phyloP scores from a whole-genome alignment of 2,329 filamentous ascomycete genomes.

The Chaetomiaceae sp. region DNA sequence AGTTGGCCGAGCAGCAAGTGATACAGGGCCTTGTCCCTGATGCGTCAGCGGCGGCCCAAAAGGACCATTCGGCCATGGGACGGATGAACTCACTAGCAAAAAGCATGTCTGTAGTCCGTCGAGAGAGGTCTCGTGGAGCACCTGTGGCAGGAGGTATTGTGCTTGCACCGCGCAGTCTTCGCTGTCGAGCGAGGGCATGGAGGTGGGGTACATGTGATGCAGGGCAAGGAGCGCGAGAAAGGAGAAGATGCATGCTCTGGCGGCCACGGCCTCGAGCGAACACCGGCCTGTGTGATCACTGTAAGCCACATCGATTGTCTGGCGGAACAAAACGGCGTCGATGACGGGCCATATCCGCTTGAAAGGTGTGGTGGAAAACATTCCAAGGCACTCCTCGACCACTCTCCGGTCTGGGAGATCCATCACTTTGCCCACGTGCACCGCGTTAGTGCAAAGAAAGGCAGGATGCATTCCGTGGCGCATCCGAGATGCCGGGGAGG shows the following conservation, averaged over 20 bases:
- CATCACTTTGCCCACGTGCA: not conserved
- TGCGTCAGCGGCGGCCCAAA: too few relatives aligned
- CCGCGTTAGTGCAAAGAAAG: conserved; percentile 15
- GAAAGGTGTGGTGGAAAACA: conserved; percentile 34
- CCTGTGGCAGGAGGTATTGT: conserved; percentile 10
- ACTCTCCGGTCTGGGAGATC: conserved; percentile 33
- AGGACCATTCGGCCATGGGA: conserved; percentile 17
- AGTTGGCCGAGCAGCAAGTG: conserved; percentile 43
- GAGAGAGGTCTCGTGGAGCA: conserved; percentile 11
- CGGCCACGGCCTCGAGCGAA: conserved; percentile 30
- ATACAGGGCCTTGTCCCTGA: conserved; percentile 39
- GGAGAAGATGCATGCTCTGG: conserved; percentile 44
- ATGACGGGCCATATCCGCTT: conserved; percentile 45
- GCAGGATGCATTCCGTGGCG: conserved; percentile 2
- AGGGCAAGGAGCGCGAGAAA: conserved; percentile 37
- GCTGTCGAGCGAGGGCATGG: conserved; percentile 9
- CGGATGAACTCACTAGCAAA: conserved; percentile 4
- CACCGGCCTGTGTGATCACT: conserved; percentile 17
- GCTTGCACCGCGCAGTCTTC: conserved; percentile 14
- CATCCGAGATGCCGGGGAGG: not conserved
- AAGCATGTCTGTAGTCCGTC: conserved; percentile 11
- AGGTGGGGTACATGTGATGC: conserved; percentile 11
- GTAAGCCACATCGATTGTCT: conserved; percentile 44
- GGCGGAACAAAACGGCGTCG: conserved; percentile 41
- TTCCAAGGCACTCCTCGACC: conserved; percentile 29